Evolutionary conservation across 176 grass and related monocot species (phyloP).

Genomic region (Stipa capillata): DNA sequence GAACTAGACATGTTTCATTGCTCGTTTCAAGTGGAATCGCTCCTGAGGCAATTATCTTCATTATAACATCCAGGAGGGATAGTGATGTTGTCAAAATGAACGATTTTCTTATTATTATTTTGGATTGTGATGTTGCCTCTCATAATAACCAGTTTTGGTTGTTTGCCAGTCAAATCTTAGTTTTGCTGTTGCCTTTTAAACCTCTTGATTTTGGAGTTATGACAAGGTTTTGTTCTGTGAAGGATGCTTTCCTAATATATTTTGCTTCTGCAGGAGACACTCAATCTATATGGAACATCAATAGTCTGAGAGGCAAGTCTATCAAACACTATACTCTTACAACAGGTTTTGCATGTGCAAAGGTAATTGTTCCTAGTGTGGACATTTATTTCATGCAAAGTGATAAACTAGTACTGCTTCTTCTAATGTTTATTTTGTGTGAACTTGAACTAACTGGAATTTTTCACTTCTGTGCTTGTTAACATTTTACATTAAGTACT

Average conservation of each 20-base stretch:
- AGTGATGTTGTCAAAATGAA: not conserved
- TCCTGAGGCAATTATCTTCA: not conserved
- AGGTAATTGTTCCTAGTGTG: constrained; percentile 46
- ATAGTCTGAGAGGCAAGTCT: constrained; percentile 74
- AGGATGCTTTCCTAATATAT: constrained; percentile 11
- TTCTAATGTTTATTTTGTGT: not conserved
- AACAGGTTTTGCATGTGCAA: constrained; percentile 82
- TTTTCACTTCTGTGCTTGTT: not conserved
- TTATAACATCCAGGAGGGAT: not conserved
- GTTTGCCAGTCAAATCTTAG: constrained; percentile 7
- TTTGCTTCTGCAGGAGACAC: constrained; percentile 66
- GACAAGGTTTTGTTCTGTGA: not conserved
- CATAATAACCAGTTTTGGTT: not conserved
- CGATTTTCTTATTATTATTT: not conserved
- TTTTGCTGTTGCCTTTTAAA: constrained; percentile 8
- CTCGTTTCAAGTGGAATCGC: not conserved
- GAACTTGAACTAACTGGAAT: not conserved
- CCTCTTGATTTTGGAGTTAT: not conserved
- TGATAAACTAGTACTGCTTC: not conserved
- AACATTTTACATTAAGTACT: not conserved
- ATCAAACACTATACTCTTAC: constrained; percentile 51
- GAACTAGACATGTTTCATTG: not conserved
- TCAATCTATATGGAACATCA: constrained; percentile 83
- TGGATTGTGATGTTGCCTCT: not conserved
- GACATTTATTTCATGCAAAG: not conserved